Evolutionary conservation across 2,329 filamentous ascomycete species (phyloP), one percentile per base, ranked within the genome.

Genomic region (Curvularia hawaiiensis): DNA sequence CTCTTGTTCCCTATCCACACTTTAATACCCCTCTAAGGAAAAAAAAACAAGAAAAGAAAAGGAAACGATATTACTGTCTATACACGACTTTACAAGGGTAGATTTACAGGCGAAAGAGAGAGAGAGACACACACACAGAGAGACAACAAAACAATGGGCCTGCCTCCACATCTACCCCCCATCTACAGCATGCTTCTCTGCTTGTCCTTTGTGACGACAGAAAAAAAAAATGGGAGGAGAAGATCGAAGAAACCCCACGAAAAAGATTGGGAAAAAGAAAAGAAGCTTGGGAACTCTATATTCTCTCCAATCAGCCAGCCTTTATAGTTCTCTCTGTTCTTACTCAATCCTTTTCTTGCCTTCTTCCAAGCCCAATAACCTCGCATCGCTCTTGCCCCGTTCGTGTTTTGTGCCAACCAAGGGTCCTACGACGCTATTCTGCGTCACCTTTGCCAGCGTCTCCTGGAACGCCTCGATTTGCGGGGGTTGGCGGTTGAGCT

Each of bases 291-390:
- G 16, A 35, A 16, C 33, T 35, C 30, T 35, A 16, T 7, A 3
- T 16, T 18, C 3, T 38, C 35, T 38, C 35, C 41, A 44, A 28
- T 10, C 41, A n/a, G 12, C 14, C 41, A 28, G 4, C 16, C 4
- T 12, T 26, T 10, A 6, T n/a, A 9, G 39, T 65, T 28, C 20
- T 12, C 24, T 6, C 11, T 28, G 26, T 28, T 11, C 14, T 40
- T 65, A 93, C 75, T 99, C 95, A 72, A 96, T 96, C 75, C 95
- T 91, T 85, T 97, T 99, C 85, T 99, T 99, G 52, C 95, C 95
- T 79, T 99, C 95, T 77, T 99, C 95, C 53, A 96, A 86, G 67
- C 90, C 95, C 31, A 91, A 84, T 67, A 96, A 88, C 60, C 91
- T 84, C 43, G 90, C 89, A 64, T 90, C 91, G 78, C 92, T 97